Base-by-base conservation (phyloP, 2,329 filamentous ascomycete genomes). In the Pezicula radicicola region DNA sequence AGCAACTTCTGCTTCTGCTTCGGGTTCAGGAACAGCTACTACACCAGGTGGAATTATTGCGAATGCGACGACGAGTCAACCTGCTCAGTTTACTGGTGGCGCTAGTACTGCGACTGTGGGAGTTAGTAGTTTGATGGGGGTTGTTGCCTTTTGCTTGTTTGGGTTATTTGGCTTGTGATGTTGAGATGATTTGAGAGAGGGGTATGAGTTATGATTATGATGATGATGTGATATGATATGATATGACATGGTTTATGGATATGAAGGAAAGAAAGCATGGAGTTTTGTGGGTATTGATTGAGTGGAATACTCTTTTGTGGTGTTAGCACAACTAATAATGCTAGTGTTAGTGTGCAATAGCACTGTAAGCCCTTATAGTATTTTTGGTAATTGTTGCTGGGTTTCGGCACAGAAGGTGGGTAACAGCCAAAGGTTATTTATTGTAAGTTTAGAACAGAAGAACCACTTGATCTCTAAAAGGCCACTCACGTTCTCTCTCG, bases 31-130 rank as follows among this genome's bases (percentile, higher is more conserved):
- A 16, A 46, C 35, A 9, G 27, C 35, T 16, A 47, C 46, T 25
- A n/a, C 27, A 8, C 19, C 28, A 15, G 7, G 35, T 40, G 44
- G 43, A 4, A 5, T 35, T 4, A 40, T 9, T 10, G 28, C 44
- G 3, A 45, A n/a, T 13, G 43, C 43, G 30, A 53, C 16, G 6
- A 33, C 44, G 9, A 51, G 40, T 25, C 30, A 36, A 13, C 16
- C 48, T 40, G 19, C 46, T 42, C 35, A 46, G 28, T 53, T 40
- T 50, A 53, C 55, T 6, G 54, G 55, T 39, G 54, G 49, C 8
- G 53, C 53, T 21, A 35, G 18, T 15, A 28, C 40, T 28, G 37
- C 21, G 10, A 42, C 27, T 12, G 40, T 41, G 12, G 19, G 28
- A 30, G 42, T 36, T 15, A 39, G 30, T 47, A 48, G 46, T 46